A percentile compares a stretch with the other conserved stretches of the same genome.
These are phyloP conservation scores for Fusarium caatingaense DNA, from an alignment of 2,329 filamentous ascomycete genomes.

Conservation along the genomic window DNA sequence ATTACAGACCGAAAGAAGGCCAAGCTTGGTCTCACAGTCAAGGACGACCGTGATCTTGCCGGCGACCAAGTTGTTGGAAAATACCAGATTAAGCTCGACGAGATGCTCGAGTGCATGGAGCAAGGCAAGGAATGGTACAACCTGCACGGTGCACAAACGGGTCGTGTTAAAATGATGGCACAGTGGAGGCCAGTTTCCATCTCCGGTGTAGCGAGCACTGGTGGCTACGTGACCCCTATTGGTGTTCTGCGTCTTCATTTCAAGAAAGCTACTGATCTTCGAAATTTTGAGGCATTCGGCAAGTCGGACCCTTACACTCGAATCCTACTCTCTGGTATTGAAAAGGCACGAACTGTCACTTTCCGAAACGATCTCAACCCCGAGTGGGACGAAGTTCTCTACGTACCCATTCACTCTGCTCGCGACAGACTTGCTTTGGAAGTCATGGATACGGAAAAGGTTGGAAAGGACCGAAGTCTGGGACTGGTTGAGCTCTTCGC, in stretches of 20 bases:
- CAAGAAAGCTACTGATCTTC: conserved; percentile 81
- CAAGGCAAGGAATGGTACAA: conserved; percentile 98
- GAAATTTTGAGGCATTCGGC: conserved; percentile 93
- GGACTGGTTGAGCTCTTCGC: conserved; percentile 82
- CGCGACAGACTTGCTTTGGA: conserved; percentile 89
- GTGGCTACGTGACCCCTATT: conserved; percentile 92
- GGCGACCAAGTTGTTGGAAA: conserved; percentile 87
- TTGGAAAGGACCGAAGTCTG: conserved; percentile 90
- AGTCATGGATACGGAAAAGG: conserved; percentile 95
- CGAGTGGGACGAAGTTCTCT: conserved; percentile 95
- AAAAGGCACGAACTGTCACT: conserved; percentile 92
- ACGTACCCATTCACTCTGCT: conserved; percentile 86
- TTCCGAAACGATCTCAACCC: conserved; percentile 96
- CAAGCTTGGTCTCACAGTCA: conserved; percentile 90
- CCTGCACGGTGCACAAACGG: conserved; percentile 81
- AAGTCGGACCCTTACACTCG: conserved; percentile 97
- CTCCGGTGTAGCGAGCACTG: conserved; percentile 81
- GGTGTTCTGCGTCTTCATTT: conserved; percentile 97
- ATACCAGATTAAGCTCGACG: conserved; percentile 95
- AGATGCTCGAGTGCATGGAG: conserved; percentile 89
- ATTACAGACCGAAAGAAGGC: conserved; percentile 94
- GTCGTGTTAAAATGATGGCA: conserved; percentile 88
- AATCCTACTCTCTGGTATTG: conserved; percentile 87
- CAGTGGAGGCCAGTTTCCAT: conserved; percentile 97
- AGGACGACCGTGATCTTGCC: conserved; percentile 90